Percentiles rank a stretch among this genome's conserved stretches.
Evolutionary conservation across 805 yeast genomes (phyloP).

Genomic region (Candida silvatica): DNA sequence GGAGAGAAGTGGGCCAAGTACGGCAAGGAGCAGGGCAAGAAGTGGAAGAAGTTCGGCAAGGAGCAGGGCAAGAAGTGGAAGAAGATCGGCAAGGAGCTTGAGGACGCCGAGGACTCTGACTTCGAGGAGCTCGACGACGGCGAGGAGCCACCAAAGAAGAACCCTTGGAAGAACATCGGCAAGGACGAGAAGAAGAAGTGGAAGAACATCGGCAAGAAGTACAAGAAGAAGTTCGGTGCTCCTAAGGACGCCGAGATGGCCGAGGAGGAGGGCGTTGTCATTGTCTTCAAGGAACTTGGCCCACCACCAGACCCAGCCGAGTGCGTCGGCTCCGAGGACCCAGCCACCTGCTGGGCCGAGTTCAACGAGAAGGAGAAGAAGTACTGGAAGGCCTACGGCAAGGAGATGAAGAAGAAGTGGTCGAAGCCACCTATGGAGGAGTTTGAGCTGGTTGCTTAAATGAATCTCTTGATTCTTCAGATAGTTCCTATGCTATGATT

Average conservation of each 20-base stretch:
- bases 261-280: slow-evolving; percentile 6
- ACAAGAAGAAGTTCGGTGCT: slow-evolving; percentile 18
- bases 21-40: slow-evolving; percentile 16
- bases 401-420: slow-evolving; percentile 20
- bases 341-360: slow-evolving; percentile 12
- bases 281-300: not conserved
- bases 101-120: not conserved
- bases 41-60: slow-evolving; percentile 23
- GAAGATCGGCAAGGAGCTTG: not conserved
- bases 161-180: slow-evolving; percentile 13
- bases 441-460: too few species aligned
- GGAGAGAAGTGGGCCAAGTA: slow-evolving; percentile 13
- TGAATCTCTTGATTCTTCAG: slow-evolving; percentile 11
- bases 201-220: slow-evolving; percentile 19
- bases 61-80: slow-evolving; percentile 19
- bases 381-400: slow-evolving; percentile 22
- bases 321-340: slow-evolving; percentile 4
- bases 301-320: not conserved
- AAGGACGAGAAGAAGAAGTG: slow-evolving; percentile 18
- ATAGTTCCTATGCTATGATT: not conserved
- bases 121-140: slow-evolving; percentile 4
- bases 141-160: slow-evolving; percentile 4
- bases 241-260: slow-evolving; percentile 11
- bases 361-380: slow-evolving; percentile 16
- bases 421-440: slow-evolving; percentile 9